Percentiles rank a stretch among this genome's conserved stretches.
phyloP scores from a whole-genome alignment of 176 grass and related monocot species.

The Aechmea fasciata region DNA sequence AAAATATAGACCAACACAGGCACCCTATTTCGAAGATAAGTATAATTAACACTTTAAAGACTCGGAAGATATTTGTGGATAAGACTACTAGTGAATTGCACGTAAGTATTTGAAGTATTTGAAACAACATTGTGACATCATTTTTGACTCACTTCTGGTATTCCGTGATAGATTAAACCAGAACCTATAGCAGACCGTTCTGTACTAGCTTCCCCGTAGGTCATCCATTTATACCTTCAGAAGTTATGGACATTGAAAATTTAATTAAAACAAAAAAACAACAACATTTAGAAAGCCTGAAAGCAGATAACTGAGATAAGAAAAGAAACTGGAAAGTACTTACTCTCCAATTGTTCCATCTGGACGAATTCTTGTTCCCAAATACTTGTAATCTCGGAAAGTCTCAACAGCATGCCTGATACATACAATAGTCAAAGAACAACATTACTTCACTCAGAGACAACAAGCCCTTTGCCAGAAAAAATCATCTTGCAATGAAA shows the following conservation, averaged over 20 bases:
- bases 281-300: constrained; percentile 8
- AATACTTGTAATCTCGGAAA: constrained; percentile 72
- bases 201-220: constrained; percentile 75
- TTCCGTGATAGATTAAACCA: constrained; percentile 64
- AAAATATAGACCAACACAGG: constrained; percentile 84
- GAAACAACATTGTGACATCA: too few species aligned
- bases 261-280: constrained; percentile 14
- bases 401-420: constrained; percentile 72
- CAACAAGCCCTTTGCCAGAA: neutral
- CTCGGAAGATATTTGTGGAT: neutral
- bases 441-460: constrained; percentile 8
- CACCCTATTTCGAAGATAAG: constrained; percentile 48
- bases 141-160: constrained; percentile 51
- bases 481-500: neutral
- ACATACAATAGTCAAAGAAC: constrained; percentile 6
- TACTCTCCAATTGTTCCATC: constrained; percentile 95
- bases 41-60: constrained; percentile 7
- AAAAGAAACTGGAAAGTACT: constrained; percentile 25
- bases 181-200: constrained; percentile 72
- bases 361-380: constrained; percentile 64
- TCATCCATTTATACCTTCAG: constrained; percentile 94
- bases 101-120: too few species aligned
- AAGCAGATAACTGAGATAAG: constrained; percentile 14
- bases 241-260: neutral
- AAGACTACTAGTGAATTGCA: neutral